Conservation (phyloP, 768 basidiomycete species). For the Calocybe gangraenosa region DNA sequence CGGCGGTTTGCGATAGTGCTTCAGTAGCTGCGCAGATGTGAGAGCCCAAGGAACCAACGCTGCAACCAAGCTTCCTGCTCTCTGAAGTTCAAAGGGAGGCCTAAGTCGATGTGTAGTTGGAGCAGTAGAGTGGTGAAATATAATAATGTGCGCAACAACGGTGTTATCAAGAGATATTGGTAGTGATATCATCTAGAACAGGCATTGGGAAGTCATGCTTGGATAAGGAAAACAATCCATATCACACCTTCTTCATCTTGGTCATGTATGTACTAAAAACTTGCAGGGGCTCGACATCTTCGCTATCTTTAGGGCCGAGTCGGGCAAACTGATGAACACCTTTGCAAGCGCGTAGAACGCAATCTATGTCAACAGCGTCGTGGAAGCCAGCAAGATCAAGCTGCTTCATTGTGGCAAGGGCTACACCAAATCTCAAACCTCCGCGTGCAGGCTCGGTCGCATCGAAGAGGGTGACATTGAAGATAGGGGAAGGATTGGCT, state of each 20-base stretch:
- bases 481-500: slow-evolving; percentile 34
- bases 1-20: slow-evolving; percentile 21
- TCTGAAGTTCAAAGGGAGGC: slow-evolving; percentile 34
- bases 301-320: slow-evolving; percentile 34
- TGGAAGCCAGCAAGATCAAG: slow-evolving; percentile 47
- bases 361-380: slow-evolving; percentile 39
- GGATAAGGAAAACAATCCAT: slow-evolving; percentile 2
- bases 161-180: slow-evolving; percentile 43
- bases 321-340: slow-evolving; percentile 49
- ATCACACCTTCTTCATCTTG: slow-evolving; percentile 43
- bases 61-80: slow-evolving; percentile 30
- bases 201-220: slow-evolving; percentile 1
- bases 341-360: slow-evolving; percentile 47
- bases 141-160: slow-evolving; percentile 48
- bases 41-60: slow-evolving; percentile 47
- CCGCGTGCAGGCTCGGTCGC: slow-evolving; percentile 31
- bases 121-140: slow-evolving; percentile 41
- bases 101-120: slow-evolving; percentile 34
- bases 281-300: slow-evolving; percentile 35
- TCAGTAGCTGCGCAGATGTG: slow-evolving; percentile 26
- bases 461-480: slow-evolving; percentile 46
- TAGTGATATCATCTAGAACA: slow-evolving; percentile 42
- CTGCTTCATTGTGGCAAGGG: slow-evolving; percentile 35
- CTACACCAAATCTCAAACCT: slow-evolving; percentile 47
- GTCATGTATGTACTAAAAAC: slow-evolving; percentile 43